Base-by-base conservation (phyloP, 2,329 filamentous ascomycete species). In the Elsinoe ampelina region DNA sequence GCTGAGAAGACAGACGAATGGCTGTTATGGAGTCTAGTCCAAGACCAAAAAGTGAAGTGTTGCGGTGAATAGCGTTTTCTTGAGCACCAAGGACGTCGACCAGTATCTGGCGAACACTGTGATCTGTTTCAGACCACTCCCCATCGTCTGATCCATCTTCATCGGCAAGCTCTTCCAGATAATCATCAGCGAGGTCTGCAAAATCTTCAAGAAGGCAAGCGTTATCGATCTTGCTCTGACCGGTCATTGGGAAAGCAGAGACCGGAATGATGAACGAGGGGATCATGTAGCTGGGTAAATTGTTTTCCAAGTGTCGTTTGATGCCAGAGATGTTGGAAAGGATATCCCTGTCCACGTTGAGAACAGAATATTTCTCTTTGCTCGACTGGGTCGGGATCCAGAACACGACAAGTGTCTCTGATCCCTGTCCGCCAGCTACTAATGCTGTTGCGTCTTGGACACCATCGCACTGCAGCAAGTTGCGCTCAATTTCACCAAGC, bases 1-100 rank as follows among this genome's bases (percentile, higher is more conserved):
- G 67, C 13, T 69, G 65, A 55, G 77, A 81, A 0, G 86, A 80
- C 7, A 95, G 70, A 0, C 79, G 73, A 60, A 95, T 95, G 0
- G 87, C 88, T 6, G 85, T 86, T 22, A 95, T 82, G 0, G 90
- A 95, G 66, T 95, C 89, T 5, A 96, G 69, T 0, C 91, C 91
- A 2, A 95, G 69, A n/a, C 79, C 81, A 57, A 86, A 83, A 59
- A 95, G 86, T 0, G 89, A 89, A 0, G 83, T 85, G 71, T 83
- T 84, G 32, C 80, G 79, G 8, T 70, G 72, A 36, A 95, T 75
- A 0, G 74, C 70, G 1, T 67, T 62, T 2, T 65, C 57, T 0
- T 78, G 65, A 0, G 81, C 65, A 0, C 71, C 66, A 1, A 85
- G 73, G 0, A 77, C 71, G 4, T 74, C 63, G 0, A 80, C 73